These are phyloP conservation scores for Gentiana macrophylla DNA, from an alignment of 257 asterid genomes.

Conservation along the genomic window DNA sequence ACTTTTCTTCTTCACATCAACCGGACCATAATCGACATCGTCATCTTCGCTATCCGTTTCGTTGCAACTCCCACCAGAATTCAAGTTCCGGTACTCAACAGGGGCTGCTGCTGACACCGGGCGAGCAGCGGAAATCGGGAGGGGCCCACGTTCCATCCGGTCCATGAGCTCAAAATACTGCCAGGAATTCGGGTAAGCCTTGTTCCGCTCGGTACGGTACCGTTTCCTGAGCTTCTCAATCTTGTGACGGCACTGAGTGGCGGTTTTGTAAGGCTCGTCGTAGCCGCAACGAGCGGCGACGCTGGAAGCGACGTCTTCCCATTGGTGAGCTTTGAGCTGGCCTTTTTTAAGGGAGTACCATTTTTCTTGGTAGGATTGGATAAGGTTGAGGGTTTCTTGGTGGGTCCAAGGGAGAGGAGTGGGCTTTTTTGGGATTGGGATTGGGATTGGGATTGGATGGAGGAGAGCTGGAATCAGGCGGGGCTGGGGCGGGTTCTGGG, in stretches of 20 bases:
- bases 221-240: conserved; percentile 86
- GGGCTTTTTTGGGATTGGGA: conserved; percentile 32
- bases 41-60: conserved; percentile 40
- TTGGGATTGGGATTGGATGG: conserved; percentile 8
- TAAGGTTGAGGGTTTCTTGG: conserved; percentile 75
- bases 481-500: conserved; percentile 7
- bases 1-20: conserved; percentile 29
- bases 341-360: conserved; percentile 88
- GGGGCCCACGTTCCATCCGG: conserved; percentile 82
- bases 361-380: conserved; percentile 75
- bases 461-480: conserved; percentile 2
- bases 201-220: conserved; percentile 61
- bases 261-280: conserved; percentile 60
- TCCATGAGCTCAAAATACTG: conserved; percentile 80
- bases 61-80: conserved; percentile 8
- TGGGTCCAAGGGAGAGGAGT: conserved; percentile 79
- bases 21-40: conserved; percentile 16
- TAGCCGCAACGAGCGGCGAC: conserved; percentile 82
- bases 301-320: conserved; percentile 69
- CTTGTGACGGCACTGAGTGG: conserved; percentile 97
- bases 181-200: conserved; percentile 67
- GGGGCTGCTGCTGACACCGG: conserved; percentile 27
- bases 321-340: conserved; percentile 75
- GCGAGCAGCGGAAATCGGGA: conserved; percentile 36
- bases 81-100: conserved; percentile 22